Evolutionary conservation across 768 basidiomycete species (phyloP), one percentile per base, ranked within the genome.

Genomic region (Mycena vulgaris): DNA sequence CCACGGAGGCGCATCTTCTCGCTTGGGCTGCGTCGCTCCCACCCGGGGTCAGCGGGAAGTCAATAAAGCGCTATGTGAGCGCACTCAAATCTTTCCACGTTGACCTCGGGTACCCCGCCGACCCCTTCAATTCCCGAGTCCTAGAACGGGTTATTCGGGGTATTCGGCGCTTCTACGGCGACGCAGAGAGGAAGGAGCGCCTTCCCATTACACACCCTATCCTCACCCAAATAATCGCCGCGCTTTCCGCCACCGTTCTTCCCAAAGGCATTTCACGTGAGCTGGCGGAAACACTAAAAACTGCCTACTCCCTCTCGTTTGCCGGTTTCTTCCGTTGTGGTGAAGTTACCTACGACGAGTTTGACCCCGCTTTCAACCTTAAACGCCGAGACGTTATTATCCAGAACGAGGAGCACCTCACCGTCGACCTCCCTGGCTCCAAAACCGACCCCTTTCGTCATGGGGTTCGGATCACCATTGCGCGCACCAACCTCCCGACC

Each of bases 311-410:
- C 9, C 60, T 62, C 9, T 62, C 60, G 14, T 51, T 62, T 31
- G 23, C 60, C 1, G 60, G 60, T 9, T 62, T 62, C 25, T 51
- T 62, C 48, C 60, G 48, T 31, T 62, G 60, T n/a, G n/a, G n/a
- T n/a, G 59, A 60, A 16, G 59, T 60, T 28, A 60, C 59, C 21
- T 47, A 60, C 31, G 59, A 60, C 14, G 59, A 31, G 3, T 60
- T 60, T 8, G 59, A 60, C 21, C 59, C 59, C n/a, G 59, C 59
- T 4, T 60, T 60, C 8, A 10, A 47, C 21, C n/a, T 60, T 2
- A 60, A 60, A 60, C 59, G 45, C 59, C 45, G 59, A 60, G 59
- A 60, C 45, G 59, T 60, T 33, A 47, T 60, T 17, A 60, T 60
- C 1, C 45, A 60, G 8, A 33, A 30, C 35, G 14, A 17, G 1